Conservation (phyloP, 2,329 filamentous ascomycete genomes). For the Remersonia thermophila region DNA sequence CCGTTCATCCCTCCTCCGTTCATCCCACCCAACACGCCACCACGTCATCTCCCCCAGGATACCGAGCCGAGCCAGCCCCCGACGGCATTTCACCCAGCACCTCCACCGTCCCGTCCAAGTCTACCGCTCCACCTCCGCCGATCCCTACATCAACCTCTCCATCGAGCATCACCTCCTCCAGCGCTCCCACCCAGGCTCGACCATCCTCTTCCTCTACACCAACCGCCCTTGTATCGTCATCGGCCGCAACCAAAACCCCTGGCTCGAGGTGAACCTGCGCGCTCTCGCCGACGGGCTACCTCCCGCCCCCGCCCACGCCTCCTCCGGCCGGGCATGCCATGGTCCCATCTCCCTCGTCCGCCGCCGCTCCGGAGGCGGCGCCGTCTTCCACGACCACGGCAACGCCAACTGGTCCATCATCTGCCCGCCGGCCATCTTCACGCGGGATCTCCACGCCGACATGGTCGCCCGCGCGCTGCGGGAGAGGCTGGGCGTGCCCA, state of each 20-base stretch:
- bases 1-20: no score
- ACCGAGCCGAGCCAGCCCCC: background rate
- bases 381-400: constrained; percentile 85
- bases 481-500: constrained; percentile 34
- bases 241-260: constrained; percentile 95
- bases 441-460: constrained; percentile 75
- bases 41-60: background rate
- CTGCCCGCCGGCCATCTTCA: constrained; percentile 62
- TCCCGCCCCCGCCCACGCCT: constrained; percentile 1
- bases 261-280: constrained; percentile 74
- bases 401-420: constrained; percentile 96
- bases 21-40: no score
- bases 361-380: constrained; percentile 75
- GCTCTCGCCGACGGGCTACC: constrained; percentile 32
- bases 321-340: background rate
- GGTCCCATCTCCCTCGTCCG: constrained; percentile 57
- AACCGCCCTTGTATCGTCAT: constrained; percentile 83
- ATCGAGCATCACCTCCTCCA: constrained; percentile 85
- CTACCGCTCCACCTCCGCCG: constrained; percentile 54
- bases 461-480: constrained; percentile 83
- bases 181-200: constrained; percentile 57
- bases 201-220: constrained; percentile 73
- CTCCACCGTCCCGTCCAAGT: constrained; percentile 39
- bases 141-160: constrained; percentile 84
- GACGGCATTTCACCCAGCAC: constrained; percentile 4